A percentile compares a stretch with the other conserved stretches of the same genome.
Evolutionary conservation across 2,329 filamentous ascomycete genomes (phyloP).

Genomic region (Colletotrichum tabaci): DNA sequence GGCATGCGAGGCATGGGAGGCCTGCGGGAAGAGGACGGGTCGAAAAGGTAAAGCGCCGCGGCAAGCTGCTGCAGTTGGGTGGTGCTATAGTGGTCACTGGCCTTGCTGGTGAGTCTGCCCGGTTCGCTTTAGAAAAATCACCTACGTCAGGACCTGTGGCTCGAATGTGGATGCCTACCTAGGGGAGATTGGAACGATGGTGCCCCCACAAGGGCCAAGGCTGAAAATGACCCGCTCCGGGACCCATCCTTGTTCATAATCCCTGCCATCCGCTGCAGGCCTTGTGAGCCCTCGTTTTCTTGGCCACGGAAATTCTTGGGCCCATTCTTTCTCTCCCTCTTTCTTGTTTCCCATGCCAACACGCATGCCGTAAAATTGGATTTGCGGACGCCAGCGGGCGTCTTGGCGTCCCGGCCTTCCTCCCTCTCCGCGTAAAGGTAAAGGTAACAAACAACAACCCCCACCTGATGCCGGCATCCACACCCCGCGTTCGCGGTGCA

Average conservation of each 20-base stretch:
- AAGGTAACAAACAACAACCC: background rate
- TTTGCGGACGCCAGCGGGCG: slow-evolving; percentile 18
- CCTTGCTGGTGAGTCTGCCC: background rate
- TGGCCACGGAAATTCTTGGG: background rate
- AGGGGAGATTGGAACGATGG: slow-evolving; percentile 37
- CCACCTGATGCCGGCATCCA: slow-evolving; percentile 27
- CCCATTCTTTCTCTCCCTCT: background rate
- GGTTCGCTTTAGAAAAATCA: slow-evolving; percentile 25
- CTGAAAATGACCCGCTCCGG: slow-evolving; percentile 12
- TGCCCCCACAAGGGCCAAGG: slow-evolving; percentile 39
- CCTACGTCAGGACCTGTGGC: slow-evolving; percentile 40
- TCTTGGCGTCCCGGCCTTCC: slow-evolving; percentile 29
- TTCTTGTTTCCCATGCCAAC: slow-evolving; percentile 7
- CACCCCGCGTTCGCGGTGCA: background rate
- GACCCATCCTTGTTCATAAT: background rate
- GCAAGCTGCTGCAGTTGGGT: background rate
- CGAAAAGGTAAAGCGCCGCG: background rate
- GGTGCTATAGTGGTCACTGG: background rate
- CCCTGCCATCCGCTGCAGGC: slow-evolving; percentile 9
- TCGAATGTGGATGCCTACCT: background rate
- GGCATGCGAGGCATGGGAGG: slow-evolving; percentile 16
- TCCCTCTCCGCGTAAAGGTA: slow-evolving; percentile 2
- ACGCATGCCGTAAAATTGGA: slow-evolving; percentile 15
- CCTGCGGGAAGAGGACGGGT: background rate
- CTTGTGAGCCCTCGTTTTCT: background rate